Evolutionary conservation across 1,139 yeast species (phyloP), one percentile per base, ranked within the genome.

Genomic region (Sugiyamaella pinicola): DNA sequence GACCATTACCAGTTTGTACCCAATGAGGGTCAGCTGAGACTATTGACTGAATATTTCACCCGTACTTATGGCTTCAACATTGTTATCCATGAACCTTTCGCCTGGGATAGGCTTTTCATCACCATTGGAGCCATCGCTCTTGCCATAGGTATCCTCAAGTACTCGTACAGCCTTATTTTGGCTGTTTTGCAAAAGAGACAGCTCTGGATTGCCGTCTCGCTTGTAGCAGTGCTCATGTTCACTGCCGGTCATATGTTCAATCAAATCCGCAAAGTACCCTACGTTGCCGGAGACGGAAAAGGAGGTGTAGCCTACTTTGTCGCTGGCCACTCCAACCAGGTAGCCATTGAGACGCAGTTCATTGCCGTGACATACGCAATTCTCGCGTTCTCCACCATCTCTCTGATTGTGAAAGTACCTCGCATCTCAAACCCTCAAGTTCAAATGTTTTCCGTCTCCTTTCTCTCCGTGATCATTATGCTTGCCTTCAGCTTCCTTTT

Each of bases 181-280:
- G 58, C 62, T 26, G 46, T 80, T 29, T 57, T 70, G 28, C 66
- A 69, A 33, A 69, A 75, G 43, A 76, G 72, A 57, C 79, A 80
- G 57, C 64, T 85, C 49, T 89, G 96, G 96, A 84, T 85, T 47
- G 79, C 81, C 3, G 53, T 78, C 13, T 76, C 87, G 3, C 73
- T 87, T 19, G 74, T 86, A 42, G 64, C 80, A 12, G 78, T 88
- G 24, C 75, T 91, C 58, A 73, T 90, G 63, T 87, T 91, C 74
- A 84, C 82, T 50, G 78, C 95, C 10, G 99, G 99, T 13, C 87
- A 90, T 71, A 93, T 93, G 99, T 93, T 83, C 78, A 90, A 89
- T 69, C 81, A 82, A 62, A 93, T 93, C 59, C 82, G 98, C 68
- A 80, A 80, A 41, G 78, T 84, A 7, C 96, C 89, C 17, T 86